Conservation (phyloP, 129 eudicot genomes). For the Helianthus tuberosus region DNA sequence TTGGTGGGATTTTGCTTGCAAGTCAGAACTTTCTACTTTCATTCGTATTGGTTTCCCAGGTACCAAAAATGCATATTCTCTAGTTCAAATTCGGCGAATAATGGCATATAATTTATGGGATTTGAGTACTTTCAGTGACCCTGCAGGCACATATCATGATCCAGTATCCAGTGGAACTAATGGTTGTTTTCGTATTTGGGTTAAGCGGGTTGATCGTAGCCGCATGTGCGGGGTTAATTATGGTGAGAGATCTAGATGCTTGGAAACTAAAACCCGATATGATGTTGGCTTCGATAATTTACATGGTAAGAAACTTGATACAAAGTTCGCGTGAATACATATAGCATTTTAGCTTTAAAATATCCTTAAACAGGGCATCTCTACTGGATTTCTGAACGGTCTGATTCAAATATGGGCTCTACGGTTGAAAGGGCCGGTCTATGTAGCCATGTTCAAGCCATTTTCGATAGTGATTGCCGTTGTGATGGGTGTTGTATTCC, state of each 20-base stretch:
- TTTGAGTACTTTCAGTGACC: slow-evolving; percentile 10
- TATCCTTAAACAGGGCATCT: slow-evolving; percentile 36
- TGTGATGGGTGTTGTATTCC: slow-evolving; percentile 54
- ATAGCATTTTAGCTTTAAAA: not conserved
- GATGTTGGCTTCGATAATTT: slow-evolving; percentile 37
- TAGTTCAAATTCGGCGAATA: not conserved
- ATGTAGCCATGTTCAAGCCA: slow-evolving; percentile 58
- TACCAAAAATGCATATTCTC: slow-evolving; percentile 1
- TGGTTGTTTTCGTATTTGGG: slow-evolving; percentile 39
- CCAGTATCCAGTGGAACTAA: slow-evolving; percentile 43
- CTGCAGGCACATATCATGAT: slow-evolving; percentile 41
- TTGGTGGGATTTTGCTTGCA: slow-evolving; percentile 46
- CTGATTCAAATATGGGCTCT: slow-evolving; percentile 51
- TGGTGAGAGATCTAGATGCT: slow-evolving; percentile 30
- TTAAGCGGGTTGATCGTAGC: slow-evolving; percentile 38
- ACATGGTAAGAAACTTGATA: slow-evolving; percentile 34
- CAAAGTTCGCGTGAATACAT: not conserved
- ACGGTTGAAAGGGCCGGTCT: slow-evolving; percentile 56
- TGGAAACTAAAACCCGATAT: slow-evolving; percentile 43
- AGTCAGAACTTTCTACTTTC: slow-evolving; percentile 30
- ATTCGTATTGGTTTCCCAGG: slow-evolving; percentile 39
- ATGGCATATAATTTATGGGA: not conserved
- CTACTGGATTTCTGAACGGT: slow-evolving; percentile 38
- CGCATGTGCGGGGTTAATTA: slow-evolving; percentile 27
- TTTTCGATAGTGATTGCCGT: slow-evolving; percentile 53